phyloP scores from a whole-genome alignment of 176 grass and related monocot species.

The Oryza australiensis region DNA sequence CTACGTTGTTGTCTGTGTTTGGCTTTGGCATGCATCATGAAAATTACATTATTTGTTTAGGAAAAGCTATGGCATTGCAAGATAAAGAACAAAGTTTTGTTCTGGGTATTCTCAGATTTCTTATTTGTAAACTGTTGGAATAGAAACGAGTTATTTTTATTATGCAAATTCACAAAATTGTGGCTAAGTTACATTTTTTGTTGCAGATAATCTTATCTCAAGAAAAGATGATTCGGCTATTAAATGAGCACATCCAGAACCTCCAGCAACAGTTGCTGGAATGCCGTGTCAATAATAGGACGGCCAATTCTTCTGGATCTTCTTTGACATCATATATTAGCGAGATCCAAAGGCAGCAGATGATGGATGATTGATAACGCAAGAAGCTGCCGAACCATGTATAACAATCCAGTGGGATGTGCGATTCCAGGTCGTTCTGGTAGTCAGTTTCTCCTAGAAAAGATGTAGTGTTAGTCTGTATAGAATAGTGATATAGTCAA shows the following conservation, averaged over 20 bases:
- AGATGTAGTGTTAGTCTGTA: slow-evolving; percentile 31
- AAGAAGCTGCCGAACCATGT: background rate
- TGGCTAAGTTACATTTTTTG: slow-evolving; percentile 17
- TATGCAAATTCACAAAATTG: background rate
- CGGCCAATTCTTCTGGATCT: slow-evolving; percentile 35
- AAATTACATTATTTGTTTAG: slow-evolving; percentile 22
- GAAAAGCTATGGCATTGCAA: background rate
- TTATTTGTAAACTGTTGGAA: slow-evolving; percentile 1
- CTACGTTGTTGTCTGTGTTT: background rate
- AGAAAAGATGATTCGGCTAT: slow-evolving; percentile 80
- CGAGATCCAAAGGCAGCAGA: slow-evolving; percentile 61
- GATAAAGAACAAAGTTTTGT: background rate
- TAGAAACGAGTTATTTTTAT: background rate
- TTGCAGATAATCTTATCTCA: slow-evolving; percentile 86
- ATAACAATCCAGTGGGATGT: background rate
- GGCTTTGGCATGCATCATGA: background rate
- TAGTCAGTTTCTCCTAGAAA: slow-evolving; percentile 24
- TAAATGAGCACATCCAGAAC: slow-evolving; percentile 72
- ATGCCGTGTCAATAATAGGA: slow-evolving; percentile 61
- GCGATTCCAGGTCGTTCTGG: background rate
- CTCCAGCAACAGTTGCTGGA: slow-evolving; percentile 69
- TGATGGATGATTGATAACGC: slow-evolving; percentile 56
- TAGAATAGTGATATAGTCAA: slow-evolving; percentile 16
- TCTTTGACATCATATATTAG: slow-evolving; percentile 53
- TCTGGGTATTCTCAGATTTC: background rate